A percentile compares a stretch with the other conserved stretches of the same genome.
These are phyloP conservation scores for Ustilago nuda DNA, from an alignment of 1,284 basidiomycete species.

Conservation along the genomic window DNA sequence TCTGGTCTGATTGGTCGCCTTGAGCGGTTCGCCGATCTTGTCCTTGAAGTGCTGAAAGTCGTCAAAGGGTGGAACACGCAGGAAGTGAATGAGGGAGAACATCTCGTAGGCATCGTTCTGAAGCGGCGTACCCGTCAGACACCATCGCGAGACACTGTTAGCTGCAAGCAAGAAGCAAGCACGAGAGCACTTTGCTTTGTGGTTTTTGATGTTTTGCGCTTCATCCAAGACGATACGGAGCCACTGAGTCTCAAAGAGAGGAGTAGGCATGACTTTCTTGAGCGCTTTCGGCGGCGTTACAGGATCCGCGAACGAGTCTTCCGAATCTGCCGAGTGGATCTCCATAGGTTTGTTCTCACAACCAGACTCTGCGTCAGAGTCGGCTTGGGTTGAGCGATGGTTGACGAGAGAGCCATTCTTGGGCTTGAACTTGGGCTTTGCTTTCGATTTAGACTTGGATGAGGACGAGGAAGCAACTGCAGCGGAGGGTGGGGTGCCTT, in stretches of 20 bases:
- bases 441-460: slow-evolving; percentile 9
- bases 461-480: not conserved
- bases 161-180: slow-evolving; percentile 80
- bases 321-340: slow-evolving; percentile 68
- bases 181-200: slow-evolving; percentile 80
- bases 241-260: slow-evolving; percentile 85
- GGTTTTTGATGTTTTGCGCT: slow-evolving; percentile 97
- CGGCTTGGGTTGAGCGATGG: slow-evolving; percentile 9
- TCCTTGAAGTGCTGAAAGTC: slow-evolving; percentile 82
- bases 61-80: slow-evolving; percentile 84
- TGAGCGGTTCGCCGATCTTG: slow-evolving; percentile 82
- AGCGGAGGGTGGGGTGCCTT: slow-evolving; percentile 11
- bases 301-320: slow-evolving; percentile 62
- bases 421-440: slow-evolving; percentile 18
- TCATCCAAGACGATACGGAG: slow-evolving; percentile 90
- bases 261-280: slow-evolving; percentile 69
- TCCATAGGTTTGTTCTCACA: slow-evolving; percentile 14
- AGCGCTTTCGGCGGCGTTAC: slow-evolving; percentile 69
- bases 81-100: slow-evolving; percentile 87
- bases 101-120: slow-evolving; percentile 92
- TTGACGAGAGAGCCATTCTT: slow-evolving; percentile 10
- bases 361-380: slow-evolving; percentile 42
- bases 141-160: slow-evolving; percentile 63
- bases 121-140: slow-evolving; percentile 70
- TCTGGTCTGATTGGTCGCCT: slow-evolving; percentile 58